Base-by-base conservation (phyloP, 495 filamentous ascomycete genomes). In the Filosporella fistucella region DNA sequence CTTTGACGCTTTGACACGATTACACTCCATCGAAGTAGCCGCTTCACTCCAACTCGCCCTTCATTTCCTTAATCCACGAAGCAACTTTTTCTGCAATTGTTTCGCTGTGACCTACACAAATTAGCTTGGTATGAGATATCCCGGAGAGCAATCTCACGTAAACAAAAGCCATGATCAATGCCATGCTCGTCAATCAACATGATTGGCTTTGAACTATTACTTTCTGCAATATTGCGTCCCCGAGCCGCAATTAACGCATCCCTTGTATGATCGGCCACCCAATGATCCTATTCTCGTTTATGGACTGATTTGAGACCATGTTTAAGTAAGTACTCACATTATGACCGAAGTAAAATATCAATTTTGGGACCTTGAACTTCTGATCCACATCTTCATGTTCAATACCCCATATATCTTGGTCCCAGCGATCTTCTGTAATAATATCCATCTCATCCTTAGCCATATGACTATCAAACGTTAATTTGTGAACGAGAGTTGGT, bases 141-240 rank as follows among this genome's bases (percentile, higher is more conserved):
- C 4, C 13, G 18, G 12, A 5, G 13, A 8, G 18, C 30, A 34
- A 45, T 77, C 81, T 77, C 57, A 85, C 81, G 71, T 41, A 91
- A 75, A 62, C 85, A 90, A 66, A 96, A 96, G 0, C 75, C 85
- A 75, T 95, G 90, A 28, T 84, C 85, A 50, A 91, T 66, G 0
- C 76, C 76, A 20, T 78, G 73, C 52, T 89, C 77, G 61, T 88
- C 88, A 56, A 95, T 73, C 45, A 86, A 57, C 74, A 94, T 84
- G 48, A 57, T 69, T 11, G 85, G 81, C 47, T 82, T 83, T 29
- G 72, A 58, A 9, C 29, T 66, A 30, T 22, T 60, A 45, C 14
- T 55, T 24, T 46, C 38, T 20, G 60, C 59, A 26, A 68, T 61
- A n/a, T 49, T 54, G 18, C 57, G 55, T 52, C 44, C 55, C 42